Evolutionary conservation across 2,329 filamentous ascomycete species (phyloP), one percentile per base, ranked within the genome.

Genomic region (Alternaria angustiovoidea): DNA sequence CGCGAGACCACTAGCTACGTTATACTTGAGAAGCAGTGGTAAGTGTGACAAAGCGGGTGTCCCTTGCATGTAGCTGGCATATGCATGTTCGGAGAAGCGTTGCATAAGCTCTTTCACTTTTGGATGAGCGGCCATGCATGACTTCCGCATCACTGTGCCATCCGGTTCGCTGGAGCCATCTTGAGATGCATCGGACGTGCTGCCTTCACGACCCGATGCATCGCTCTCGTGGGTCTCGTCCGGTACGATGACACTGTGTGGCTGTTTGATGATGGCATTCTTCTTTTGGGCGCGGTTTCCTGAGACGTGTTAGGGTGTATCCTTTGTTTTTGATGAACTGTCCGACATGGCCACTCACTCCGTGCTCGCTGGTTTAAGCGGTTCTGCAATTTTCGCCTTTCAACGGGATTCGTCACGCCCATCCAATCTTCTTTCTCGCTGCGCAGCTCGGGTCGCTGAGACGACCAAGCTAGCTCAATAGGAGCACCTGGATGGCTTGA

Each of bases 301-400:
- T 34, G 26, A 14, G 8, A n/a, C 20, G 16, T 16, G 26, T 39
- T 12, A 58, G 41, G 16, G 7, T 16, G 2, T 8, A 4, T 48
- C 24, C 16, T 4, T 54, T 54, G 1, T 4, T 38, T 14, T 12
- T 38, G 42, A 16, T n/a, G 1, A 0, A 11, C 14, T 7, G 36
- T 34, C 11, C 11, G 14, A 2, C 7, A 24, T 2, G 12, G 14
- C 14, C 22, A 65, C 59, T 54, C 18, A 63, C 61, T 62, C 26
- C 59, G 57, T 22, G 61, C 55, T 53, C 67, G 55, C 20, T 70
- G 63, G 41, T 69, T 70, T 22, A 69, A 36, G 14, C 68, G 57
- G 44, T 70, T 70, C 41, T 69, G 65, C 36, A 70, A 24, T 41
- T 63, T 69, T 38, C 63, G 62, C 18, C 68, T 61, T 43, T 63